These are phyloP conservation scores for Hyaloperonospora brassicae DNA, from an alignment of 352 stramenopile species.

Conservation along the genomic window DNA sequence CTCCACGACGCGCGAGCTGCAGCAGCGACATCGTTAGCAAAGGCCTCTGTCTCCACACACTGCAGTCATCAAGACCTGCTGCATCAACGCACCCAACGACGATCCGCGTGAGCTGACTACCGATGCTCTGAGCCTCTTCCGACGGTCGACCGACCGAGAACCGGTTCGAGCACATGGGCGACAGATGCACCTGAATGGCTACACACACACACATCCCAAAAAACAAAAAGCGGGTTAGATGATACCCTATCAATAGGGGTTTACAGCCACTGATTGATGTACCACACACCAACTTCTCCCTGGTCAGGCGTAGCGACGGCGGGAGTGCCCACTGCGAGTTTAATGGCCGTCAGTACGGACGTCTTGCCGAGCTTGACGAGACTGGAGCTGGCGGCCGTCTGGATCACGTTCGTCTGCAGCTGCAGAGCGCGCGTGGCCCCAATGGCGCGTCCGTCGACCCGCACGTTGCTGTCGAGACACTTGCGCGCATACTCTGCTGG, in stretches of 20 bases:
- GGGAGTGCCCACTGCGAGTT: constrained; percentile 65
- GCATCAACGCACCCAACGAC: constrained; percentile 41
- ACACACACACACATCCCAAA: constrained; percentile 1
- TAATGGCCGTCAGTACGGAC: constrained; percentile 60
- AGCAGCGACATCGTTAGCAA: background rate
- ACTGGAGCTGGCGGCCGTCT: constrained; percentile 56
- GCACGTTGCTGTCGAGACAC: constrained; percentile 53
- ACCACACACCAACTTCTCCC: constrained; percentile 50
- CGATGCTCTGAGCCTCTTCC: constrained; percentile 70
- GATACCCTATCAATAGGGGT: background rate
- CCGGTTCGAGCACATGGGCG: constrained; percentile 63
- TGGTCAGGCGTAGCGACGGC: constrained; percentile 63
- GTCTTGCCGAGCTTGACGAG: constrained; percentile 73
- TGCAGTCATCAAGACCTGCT: background rate
- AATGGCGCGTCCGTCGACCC: constrained; percentile 47
- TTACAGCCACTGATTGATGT: no score
- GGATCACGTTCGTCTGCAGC: constrained; percentile 57
- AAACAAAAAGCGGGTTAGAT: background rate
- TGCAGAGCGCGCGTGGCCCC: constrained; percentile 41
- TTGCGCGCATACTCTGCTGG: constrained; percentile 57
- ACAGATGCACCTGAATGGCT: constrained; percentile 77
- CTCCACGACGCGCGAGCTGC: constrained; percentile 65
- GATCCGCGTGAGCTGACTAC: constrained; percentile 66
- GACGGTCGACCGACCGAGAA: constrained; percentile 64
- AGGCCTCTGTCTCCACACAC: constrained; percentile 1